phyloP scores from a whole-genome alignment of 1,284 basidiomycete genomes.

The Moesziomyces antarcticus region DNA sequence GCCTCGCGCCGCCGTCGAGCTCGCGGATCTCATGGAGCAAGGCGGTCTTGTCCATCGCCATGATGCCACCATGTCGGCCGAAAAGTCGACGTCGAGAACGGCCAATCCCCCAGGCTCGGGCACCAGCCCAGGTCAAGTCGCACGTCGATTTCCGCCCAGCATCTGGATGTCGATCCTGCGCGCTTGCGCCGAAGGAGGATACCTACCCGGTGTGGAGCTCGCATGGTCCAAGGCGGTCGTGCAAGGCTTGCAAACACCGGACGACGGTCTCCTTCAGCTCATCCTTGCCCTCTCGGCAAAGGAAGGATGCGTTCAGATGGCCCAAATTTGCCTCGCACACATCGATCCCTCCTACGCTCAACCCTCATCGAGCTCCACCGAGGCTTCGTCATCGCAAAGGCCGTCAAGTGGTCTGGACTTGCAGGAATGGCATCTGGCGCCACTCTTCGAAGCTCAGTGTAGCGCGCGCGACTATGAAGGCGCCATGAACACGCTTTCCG shows the following conservation, averaged over 20 bases:
- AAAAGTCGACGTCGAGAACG: neutral
- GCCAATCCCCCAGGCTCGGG: conserved; percentile 7
- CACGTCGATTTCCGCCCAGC: conserved; percentile 30
- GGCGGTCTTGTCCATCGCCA: conserved; percentile 23
- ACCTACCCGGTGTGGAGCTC: conserved; percentile 47
- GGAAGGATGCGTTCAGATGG: conserved; percentile 41
- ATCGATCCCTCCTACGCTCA: conserved; percentile 16
- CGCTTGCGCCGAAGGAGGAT: conserved; percentile 45
- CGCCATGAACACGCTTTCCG: conserved; percentile 32
- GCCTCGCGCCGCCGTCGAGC: conserved; percentile 47
- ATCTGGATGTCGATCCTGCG: conserved; percentile 58
- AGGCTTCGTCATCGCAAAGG: neutral
- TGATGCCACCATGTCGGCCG: neutral
- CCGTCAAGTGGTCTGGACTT: conserved; percentile 3
- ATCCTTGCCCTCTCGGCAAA: conserved; percentile 48
- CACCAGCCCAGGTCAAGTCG: conserved; percentile 13
- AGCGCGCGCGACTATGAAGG: conserved; percentile 27
- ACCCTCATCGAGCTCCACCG: neutral
- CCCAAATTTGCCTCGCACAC: conserved; percentile 18
- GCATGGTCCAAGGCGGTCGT: conserved; percentile 50
- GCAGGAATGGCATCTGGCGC: conserved; percentile 55
- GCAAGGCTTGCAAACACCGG: conserved; percentile 28
- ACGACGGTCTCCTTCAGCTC: conserved; percentile 48
- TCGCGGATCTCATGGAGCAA: conserved; percentile 37
- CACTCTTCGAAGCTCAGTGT: conserved; percentile 56